phyloP scores from a whole-genome alignment of 495 filamentous ascomycete species.

The Trichoderma virens region DNA sequence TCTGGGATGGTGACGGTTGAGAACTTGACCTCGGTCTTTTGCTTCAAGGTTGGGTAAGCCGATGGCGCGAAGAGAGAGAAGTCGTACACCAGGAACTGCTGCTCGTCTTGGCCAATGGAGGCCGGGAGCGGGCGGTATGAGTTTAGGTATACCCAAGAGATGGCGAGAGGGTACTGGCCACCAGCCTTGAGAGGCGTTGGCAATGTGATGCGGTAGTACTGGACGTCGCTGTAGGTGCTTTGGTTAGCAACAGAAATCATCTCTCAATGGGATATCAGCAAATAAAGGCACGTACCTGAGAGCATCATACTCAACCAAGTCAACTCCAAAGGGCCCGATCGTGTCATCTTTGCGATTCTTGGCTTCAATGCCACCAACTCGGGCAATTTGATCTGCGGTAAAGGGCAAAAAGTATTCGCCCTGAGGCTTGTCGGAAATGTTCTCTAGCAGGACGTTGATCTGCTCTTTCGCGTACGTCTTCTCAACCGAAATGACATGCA shows the following conservation, averaged over 20 bases:
- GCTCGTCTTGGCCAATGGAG: conserved; percentile 67
- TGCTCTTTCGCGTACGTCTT: conserved; percentile 84
- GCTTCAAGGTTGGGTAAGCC: conserved; percentile 76
- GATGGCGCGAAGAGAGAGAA: conserved; percentile 78
- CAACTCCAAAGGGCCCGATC: conserved; percentile 57
- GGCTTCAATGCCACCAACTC: conserved; percentile 80
- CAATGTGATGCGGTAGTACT: conserved; percentile 79
- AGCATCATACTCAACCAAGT: conserved; percentile 55
- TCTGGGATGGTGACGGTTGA: conserved; percentile 70
- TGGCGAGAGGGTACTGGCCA: conserved; percentile 74
- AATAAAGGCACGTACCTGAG: conserved; percentile 43
- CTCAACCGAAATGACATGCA: conserved; percentile 84
- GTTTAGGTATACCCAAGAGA: conserved; percentile 71
- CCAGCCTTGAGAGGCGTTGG: conserved; percentile 65
- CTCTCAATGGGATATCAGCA: not conserved
- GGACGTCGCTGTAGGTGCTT: conserved; percentile 50
- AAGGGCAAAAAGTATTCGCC: conserved; percentile 86
- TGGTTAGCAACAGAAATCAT: not conserved
- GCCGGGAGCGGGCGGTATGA: conserved; percentile 72
- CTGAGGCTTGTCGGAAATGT: conserved; percentile 64
- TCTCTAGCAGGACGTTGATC: conserved; percentile 91
- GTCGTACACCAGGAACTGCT: conserved; percentile 76
- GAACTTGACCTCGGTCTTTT: conserved; percentile 89
- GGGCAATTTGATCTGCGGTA: conserved; percentile 60
- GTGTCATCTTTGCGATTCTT: conserved; percentile 76